Evolutionary conservation across 2,329 filamentous ascomycete species (phyloP), one percentile per base, ranked within the genome.

Genomic region (Trichophyton mentagrophytes): DNA sequence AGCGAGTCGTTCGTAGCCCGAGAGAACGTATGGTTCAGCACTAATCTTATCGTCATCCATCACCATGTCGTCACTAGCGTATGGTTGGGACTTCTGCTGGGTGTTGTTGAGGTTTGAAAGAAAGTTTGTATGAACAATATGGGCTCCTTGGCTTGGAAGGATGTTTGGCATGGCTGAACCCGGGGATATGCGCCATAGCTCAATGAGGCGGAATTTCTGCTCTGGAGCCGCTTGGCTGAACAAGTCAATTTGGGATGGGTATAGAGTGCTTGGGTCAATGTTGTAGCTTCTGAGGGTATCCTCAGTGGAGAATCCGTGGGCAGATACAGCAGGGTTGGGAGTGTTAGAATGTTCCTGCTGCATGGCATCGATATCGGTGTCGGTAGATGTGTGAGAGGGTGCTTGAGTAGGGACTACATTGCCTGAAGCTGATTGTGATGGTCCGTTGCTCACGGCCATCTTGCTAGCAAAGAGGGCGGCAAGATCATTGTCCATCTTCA

Each of bases 141-240:
- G 56, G n/a, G 56, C 36, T 27, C 36, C 40, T 27, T 58, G 57
- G n/a, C 25, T 42, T 5, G 42, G 30, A 27, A 27, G 15, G 3
- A 57, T 57, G 17, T 57, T 40, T 57, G 38, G 17, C 55, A 57
- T 30, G 60, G 81, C 79, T 57, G 76, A 82, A 47, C 78, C 81
- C 0, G 87, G 88, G 61, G 84, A 89, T 66, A 91, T 89, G 62
- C 84, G 85, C 90, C 90, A 96, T 15, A 95, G 83, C 71, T 95
- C 87, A 44, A 95, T 79, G 15, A 96, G 79, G 22, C 89, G 83
- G 61, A 85, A 76, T 68, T 86, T 84, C 72, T 95, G 89, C 49
- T 85, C 79, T 25, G 82, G 77, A 61, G 88, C 85, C 59, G 89
- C 89, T 64, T 85, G 84, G 65, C 83, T 83, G 78, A 95, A 95